phyloP scores from a whole-genome alignment of 805 yeast species.

The Spathaspora arborariae region DNA sequence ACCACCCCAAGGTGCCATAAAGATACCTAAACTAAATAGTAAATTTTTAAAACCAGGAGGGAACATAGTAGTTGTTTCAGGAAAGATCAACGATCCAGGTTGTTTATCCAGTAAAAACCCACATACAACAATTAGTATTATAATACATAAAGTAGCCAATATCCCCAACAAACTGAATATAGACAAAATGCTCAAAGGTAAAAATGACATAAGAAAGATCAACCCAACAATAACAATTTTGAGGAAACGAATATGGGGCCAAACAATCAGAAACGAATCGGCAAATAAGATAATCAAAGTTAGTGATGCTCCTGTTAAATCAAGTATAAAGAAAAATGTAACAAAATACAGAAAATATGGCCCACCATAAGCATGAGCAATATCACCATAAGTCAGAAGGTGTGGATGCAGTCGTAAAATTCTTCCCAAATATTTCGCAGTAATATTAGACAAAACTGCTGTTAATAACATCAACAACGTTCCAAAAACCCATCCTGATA shows the following conservation, averaged over 20 bases:
- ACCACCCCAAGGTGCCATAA: conserved; percentile 83
- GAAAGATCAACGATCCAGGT: conserved; percentile 55
- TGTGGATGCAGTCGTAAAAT: conserved; percentile 39
- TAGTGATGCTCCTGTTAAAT: conserved; percentile 58
- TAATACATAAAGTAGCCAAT: conserved; percentile 48
- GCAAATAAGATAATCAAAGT: conserved; percentile 57
- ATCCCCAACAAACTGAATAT: conserved; percentile 55
- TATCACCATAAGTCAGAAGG: conserved; percentile 55
- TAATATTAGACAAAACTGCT: conserved; percentile 47
- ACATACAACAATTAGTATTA: conserved; percentile 43
- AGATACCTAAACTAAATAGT: conserved; percentile 56
- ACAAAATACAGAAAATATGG: conserved; percentile 38
- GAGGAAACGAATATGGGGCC: conserved; percentile 35
- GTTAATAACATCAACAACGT: conserved; percentile 36
- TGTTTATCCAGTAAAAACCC: conserved; percentile 38
- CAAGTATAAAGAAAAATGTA: conserved; percentile 49
- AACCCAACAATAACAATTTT: conserved; percentile 37
- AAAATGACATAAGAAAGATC: conserved; percentile 47
- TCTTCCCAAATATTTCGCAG: conserved; percentile 53
- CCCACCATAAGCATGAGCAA: conserved; percentile 52
- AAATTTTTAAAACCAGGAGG: conserved; percentile 33
- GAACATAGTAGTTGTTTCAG: conserved; percentile 38
- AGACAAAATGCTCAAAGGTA: conserved; percentile 54
- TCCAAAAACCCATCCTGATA: conserved; percentile 66
- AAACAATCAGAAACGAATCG: conserved; percentile 53